Conservation (phyloP, 176 grass and related monocot species). For the Paspalum notatum region DNA sequence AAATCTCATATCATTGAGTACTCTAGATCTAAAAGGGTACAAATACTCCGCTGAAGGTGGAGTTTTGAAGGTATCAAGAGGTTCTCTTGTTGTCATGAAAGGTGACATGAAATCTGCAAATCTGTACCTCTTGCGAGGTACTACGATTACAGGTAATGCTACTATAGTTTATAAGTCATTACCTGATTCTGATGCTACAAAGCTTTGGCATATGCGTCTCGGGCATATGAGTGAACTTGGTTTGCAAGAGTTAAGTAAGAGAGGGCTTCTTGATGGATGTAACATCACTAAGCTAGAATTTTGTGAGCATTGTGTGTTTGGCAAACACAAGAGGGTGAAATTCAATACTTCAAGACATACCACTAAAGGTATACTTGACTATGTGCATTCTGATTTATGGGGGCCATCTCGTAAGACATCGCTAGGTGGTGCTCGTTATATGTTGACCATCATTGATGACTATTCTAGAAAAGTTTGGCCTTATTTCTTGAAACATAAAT, state of each 20-base stretch:
- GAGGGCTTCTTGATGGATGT: neutral
- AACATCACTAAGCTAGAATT: neutral
- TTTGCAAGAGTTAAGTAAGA: neutral
- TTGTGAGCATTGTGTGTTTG: neutral
- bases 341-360: neutral
- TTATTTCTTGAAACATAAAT: slow-evolving; percentile 33
- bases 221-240: too few species aligned
- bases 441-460: slow-evolving; percentile 20
- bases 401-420: neutral
- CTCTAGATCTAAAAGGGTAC: slow-evolving; percentile 11
- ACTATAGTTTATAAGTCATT: neutral
- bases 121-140: neutral
- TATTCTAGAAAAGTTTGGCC: slow-evolving; percentile 16
- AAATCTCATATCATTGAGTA: slow-evolving; percentile 28
- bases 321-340: neutral
- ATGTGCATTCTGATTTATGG: neutral
- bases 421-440: neutral
- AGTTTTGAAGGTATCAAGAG: too few species aligned
- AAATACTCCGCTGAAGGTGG: neutral
- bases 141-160: neutral
- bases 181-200: neutral
- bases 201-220: neutral
- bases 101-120: neutral
- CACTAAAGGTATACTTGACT: neutral
- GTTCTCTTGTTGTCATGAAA: too few species aligned